These are phyloP conservation scores for Penicillium sp. DNA, from an alignment of 2,329 filamentous ascomycete genomes.

Conservation along the genomic window DNA sequence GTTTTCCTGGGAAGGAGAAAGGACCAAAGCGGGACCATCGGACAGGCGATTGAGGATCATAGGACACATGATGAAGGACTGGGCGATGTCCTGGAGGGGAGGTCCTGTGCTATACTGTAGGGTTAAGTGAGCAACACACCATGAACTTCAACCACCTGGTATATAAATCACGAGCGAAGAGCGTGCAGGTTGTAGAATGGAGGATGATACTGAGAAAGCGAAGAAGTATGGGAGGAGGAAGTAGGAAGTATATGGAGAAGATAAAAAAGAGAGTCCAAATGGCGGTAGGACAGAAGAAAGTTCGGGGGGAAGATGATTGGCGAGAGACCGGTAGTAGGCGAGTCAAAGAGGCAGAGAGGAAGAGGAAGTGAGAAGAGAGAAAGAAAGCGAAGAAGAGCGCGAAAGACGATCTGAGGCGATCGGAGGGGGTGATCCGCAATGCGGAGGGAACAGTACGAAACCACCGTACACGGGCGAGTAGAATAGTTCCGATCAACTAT, in stretches of 20 bases:
- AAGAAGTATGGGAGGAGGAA: slow-evolving; percentile 3
- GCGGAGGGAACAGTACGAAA: slow-evolving; percentile 29
- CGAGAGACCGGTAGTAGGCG: not conserved
- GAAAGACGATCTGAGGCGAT: slow-evolving; percentile 31
- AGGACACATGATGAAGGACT: slow-evolving; percentile 38
- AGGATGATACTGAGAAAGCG: slow-evolving; percentile 4
- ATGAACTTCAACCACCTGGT: slow-evolving; percentile 43
- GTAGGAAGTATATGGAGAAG: slow-evolving; percentile 17
- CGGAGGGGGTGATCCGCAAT: slow-evolving; percentile 28
- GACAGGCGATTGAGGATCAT: slow-evolving; percentile 44
- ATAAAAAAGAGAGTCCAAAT: slow-evolving; percentile 11
- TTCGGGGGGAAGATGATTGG: slow-evolving; percentile 21
- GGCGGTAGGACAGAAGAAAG: slow-evolving; percentile 13
- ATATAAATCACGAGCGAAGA: slow-evolving; percentile 28
- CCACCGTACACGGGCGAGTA: slow-evolving; percentile 14
- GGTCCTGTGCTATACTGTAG: slow-evolving; percentile 42
- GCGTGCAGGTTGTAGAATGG: slow-evolving; percentile 16
- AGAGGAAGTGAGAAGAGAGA: slow-evolving; percentile 11
- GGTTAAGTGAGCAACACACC: slow-evolving; percentile 44
- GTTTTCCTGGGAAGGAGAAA: slow-evolving; percentile 46
- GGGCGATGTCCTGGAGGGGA: slow-evolving; percentile 6
- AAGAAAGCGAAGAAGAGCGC: slow-evolving; percentile 22
- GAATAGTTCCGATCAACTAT: slow-evolving; percentile 18
- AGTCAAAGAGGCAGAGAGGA: not conserved
- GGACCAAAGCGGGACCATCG: slow-evolving; percentile 47